Evolutionary conservation across 495 filamentous ascomycete genomes (phyloP), one percentile per base, ranked within the genome.

Genomic region (Apodospora peruviana): DNA sequence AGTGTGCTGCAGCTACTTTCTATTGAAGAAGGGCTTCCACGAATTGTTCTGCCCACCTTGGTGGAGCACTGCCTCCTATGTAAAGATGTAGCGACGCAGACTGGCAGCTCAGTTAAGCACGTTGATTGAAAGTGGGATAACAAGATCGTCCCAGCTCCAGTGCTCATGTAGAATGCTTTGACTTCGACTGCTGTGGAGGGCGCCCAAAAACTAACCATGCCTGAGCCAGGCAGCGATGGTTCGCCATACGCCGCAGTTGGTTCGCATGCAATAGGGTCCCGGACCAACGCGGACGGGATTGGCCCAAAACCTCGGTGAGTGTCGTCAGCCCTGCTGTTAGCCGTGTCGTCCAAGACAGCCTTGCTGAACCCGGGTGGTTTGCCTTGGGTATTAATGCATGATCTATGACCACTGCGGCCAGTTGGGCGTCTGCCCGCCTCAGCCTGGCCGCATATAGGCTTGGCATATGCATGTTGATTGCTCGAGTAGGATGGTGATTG

Each of bases 321-420:
- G 21, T 48, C 27, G 53, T 51, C 51, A 57, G 57, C 57, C 57
- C 38, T 5, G 41, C 48, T 45, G 45, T 51, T 46, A 55, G 52
- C 57, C 57, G 46, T 39, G 29, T 24, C 43, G 17, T 21, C 22
- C 35, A 16, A 48, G 43, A 52, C 52, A 56, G 41, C 47, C 41
- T 24, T n/a, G 32, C 39, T 24, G 25, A 43, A 38, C 51, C 48
- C 45, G 51, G 55, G 22, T 8, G 36, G 36, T 47, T 32, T 44
- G 57, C 54, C 43, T 60, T 63, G 57, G 53, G 54, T 52, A 5
- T 25, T 35, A 21, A 56, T 21, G 52, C 60, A 60, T 48, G 29
- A 45, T 17, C 32, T 24, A 12, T 39, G 50, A 42, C 45, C 52
- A 48, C 27, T 27, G 2, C 18, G n/a, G 16, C 40, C 10, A 3